These are phyloP conservation scores for Dendrocalamus sinicus DNA, from an alignment of 176 grass and related monocot genomes.

Conservation along the genomic window DNA sequence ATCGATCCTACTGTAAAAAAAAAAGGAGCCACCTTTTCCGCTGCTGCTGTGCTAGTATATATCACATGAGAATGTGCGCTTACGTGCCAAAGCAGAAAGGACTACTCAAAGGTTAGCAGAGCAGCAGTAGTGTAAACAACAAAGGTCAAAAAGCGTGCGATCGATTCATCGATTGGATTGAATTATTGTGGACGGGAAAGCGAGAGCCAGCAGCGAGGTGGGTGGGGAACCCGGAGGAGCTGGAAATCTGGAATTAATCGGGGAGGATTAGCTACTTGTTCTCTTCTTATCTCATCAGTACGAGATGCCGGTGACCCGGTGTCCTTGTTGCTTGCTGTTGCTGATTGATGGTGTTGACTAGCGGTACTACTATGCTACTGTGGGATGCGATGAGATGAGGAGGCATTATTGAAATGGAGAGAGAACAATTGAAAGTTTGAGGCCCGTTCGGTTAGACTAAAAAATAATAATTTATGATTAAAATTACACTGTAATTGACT, in stretches of 20 bases:
- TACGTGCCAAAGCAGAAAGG: background rate
- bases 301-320: conserved; percentile 32
- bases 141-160: background rate
- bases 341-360: background rate
- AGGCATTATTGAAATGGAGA: conserved; percentile 24
- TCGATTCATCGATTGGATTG: background rate
- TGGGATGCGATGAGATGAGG: conserved; percentile 47
- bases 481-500: too few relatives aligned
- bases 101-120: background rate
- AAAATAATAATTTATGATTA: too few relatives aligned
- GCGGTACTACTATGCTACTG: conserved; percentile 1
- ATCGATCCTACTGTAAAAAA: background rate
- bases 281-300: conserved; percentile 51
- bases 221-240: conserved; percentile 13
- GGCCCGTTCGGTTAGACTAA: too few relatives aligned
- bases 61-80: conserved; percentile 27
- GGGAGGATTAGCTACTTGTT: conserved; percentile 25
- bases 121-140: background rate
- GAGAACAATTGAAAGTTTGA: background rate
- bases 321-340: background rate
- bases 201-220: background rate
- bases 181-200: conserved; percentile 41
- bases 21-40: background rate
- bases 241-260: background rate
- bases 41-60: background rate